These are phyloP conservation scores for Oryza australiensis DNA, from an alignment of 176 grass and related monocot species.

Conservation along the genomic window DNA sequence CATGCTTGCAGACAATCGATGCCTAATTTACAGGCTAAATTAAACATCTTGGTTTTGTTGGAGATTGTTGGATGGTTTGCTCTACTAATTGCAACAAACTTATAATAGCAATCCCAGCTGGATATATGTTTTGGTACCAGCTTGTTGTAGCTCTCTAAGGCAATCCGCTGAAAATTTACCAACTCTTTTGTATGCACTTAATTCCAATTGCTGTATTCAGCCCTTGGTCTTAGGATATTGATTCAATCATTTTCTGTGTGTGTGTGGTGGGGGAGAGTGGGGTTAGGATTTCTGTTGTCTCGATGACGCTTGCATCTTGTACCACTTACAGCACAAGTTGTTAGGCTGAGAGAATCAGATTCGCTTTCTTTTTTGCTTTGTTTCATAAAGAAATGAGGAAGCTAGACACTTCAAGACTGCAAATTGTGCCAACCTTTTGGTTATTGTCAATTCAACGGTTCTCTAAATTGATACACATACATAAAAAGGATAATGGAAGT, in stretches of 20 bases:
- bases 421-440: slow-evolving; percentile 23
- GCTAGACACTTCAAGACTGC: background rate
- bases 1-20: background rate
- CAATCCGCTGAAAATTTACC: background rate
- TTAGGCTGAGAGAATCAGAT: background rate
- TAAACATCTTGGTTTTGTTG: background rate
- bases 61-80: background rate
- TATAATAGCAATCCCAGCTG: background rate
- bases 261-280: background rate
- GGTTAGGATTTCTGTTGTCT: slow-evolving; percentile 11
- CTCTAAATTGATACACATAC: slow-evolving; percentile 19
- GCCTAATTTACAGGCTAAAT: background rate
- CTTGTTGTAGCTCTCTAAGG: background rate
- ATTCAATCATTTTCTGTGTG: background rate
- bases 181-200: background rate
- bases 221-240: background rate
- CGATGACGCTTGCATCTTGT: slow-evolving; percentile 9
- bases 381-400: slow-evolving; percentile 22
- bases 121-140: background rate
- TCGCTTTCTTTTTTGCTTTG: background rate
- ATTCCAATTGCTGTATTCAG: background rate
- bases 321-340: background rate
- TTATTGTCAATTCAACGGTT: background rate
- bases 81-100: background rate
- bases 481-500: background rate